Percentiles rank a stretch among this genome's conserved stretches.
Evolutionary conservation across 192 early-diverging fungal species (phyloP).

Genomic region (Mortierella antarctica): DNA sequence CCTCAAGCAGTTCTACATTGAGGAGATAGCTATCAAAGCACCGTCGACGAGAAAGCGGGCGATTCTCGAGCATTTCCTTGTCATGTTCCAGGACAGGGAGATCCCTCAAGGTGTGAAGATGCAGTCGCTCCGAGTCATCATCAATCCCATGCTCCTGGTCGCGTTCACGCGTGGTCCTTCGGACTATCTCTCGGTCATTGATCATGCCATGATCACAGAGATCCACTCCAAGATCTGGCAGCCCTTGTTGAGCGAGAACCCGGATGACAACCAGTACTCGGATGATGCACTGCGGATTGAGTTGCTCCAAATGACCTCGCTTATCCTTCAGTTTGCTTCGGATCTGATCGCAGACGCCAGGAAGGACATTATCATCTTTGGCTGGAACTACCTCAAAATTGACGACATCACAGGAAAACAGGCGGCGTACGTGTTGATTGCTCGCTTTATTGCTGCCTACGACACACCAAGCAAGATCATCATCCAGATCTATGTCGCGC

Average conservation of each 20-base stretch:
- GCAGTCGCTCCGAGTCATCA: slow-evolving; percentile 77
- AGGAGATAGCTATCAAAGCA: slow-evolving; percentile 72
- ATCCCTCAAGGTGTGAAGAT: slow-evolving; percentile 76
- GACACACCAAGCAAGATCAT: slow-evolving; percentile 92
- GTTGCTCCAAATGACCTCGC: slow-evolving; percentile 90
- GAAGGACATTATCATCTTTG: slow-evolving; percentile 96
- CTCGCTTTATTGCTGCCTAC: slow-evolving; percentile 92
- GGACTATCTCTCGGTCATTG: slow-evolving; percentile 65
- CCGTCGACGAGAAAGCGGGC: slow-evolving; percentile 66
- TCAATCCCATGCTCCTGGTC: slow-evolving; percentile 88
- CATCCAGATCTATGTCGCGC: slow-evolving; percentile 86
- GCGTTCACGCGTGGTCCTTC: slow-evolving; percentile 65
- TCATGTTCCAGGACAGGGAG: slow-evolving; percentile 70
- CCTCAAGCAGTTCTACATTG: slow-evolving; percentile 75
- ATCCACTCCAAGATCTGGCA: slow-evolving; percentile 73
- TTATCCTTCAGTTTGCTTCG: slow-evolving; percentile 86
- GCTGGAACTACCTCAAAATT: slow-evolving; percentile 84
- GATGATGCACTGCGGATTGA: slow-evolving; percentile 83
- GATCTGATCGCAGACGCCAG: slow-evolving; percentile 78
- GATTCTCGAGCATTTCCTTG: slow-evolving; percentile 82
- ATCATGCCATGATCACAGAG: slow-evolving; percentile 66
- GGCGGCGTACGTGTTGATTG: slow-evolving; percentile 92
- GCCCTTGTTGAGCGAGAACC: slow-evolving; percentile 59
- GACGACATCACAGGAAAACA: slow-evolving; percentile 98
- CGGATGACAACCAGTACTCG: slow-evolving; percentile 66